phyloP scores from a whole-genome alignment of 768 basidiomycete genomes.

The Lentinula sp. region DNA sequence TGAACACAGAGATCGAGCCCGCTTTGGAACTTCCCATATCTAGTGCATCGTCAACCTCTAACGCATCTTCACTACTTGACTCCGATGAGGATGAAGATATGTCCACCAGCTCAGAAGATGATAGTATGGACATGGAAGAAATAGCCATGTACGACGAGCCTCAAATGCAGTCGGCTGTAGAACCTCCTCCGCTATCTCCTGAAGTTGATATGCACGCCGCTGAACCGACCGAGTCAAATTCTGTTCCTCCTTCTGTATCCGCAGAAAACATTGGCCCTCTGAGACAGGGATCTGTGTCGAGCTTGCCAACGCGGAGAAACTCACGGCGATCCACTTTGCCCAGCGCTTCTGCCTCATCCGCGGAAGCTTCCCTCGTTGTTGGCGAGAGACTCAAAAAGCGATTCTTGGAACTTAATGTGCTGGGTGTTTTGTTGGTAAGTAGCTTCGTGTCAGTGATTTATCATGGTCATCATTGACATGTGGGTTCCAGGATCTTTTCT shows the following conservation, averaged over 20 bases:
- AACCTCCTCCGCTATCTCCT: slow-evolving; percentile 22
- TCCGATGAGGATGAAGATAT: slow-evolving; percentile 67
- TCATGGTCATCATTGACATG: slow-evolving; percentile 1
- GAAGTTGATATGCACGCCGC: not conserved
- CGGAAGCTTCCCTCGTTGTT: slow-evolving; percentile 31
- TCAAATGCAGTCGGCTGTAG: slow-evolving; percentile 1
- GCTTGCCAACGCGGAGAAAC: slow-evolving; percentile 48
- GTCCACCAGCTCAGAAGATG: slow-evolving; percentile 72
- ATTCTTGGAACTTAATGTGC: slow-evolving; percentile 69
- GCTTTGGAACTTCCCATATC: slow-evolving; percentile 66
- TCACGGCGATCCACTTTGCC: slow-evolving; percentile 39
- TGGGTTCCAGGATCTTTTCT: slow-evolving; percentile 76
- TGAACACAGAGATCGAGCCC: slow-evolving; percentile 43
- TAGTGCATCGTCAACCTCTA: slow-evolving; percentile 31
- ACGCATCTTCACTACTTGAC: slow-evolving; percentile 46
- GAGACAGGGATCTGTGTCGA: slow-evolving; percentile 19
- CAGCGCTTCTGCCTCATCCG: slow-evolving; percentile 21
- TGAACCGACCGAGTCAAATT: not conserved
- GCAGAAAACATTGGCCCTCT: slow-evolving; percentile 19
- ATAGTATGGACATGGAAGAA: slow-evolving; percentile 65
- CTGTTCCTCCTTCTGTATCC: not conserved
- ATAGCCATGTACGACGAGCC: slow-evolving; percentile 71
- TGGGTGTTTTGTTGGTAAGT: slow-evolving; percentile 74
- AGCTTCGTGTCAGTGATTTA: slow-evolving; percentile 12
- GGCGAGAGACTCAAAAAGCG: slow-evolving; percentile 79